Percentiles rank a stretch among this genome's conserved stretches.
These are phyloP conservation scores for Cryptosporidium muris DNA, from an alignment of 169 alveolate genomes.

Conservation along the genomic window DNA sequence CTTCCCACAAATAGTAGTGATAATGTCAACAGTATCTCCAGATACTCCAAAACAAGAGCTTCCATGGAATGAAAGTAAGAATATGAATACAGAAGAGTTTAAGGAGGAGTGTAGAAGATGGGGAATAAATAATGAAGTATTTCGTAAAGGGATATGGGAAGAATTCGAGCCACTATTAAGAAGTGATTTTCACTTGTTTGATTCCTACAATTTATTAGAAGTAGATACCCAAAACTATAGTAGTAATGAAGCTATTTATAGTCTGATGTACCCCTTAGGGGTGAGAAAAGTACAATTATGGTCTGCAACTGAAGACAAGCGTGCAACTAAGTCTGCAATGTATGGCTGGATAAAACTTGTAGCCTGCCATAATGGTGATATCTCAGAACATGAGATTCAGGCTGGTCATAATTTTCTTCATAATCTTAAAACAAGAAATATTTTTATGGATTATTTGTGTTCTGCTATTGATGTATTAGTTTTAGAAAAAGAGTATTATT, in stretches of 20 bases:
- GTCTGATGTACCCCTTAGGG: constrained; percentile 31
- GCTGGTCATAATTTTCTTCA: constrained; percentile 51
- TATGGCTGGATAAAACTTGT: constrained; percentile 28
- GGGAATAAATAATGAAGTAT: constrained; percentile 60
- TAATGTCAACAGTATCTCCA: constrained; percentile 62
- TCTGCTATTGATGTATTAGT: constrained; percentile 18
- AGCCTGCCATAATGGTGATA: neutral
- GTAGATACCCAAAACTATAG: constrained; percentile 11
- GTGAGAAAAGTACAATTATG: constrained; percentile 41
- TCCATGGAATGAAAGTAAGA: constrained; percentile 60
- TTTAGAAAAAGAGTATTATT: constrained; percentile 37
- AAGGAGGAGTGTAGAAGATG: constrained; percentile 58
- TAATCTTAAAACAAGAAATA: constrained; percentile 36
- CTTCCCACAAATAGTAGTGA: constrained; percentile 41
- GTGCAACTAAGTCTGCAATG: constrained; percentile 13
- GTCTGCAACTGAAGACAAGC: constrained; percentile 35
- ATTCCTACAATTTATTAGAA: constrained; percentile 6
- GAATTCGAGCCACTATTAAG: constrained; percentile 45
- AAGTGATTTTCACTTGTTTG: constrained; percentile 48
- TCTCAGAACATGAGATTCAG: constrained; percentile 9
- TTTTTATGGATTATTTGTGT: constrained; percentile 35
- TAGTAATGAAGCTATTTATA: neutral
- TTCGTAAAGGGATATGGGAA: constrained; percentile 48
- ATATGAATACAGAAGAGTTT: constrained; percentile 27
- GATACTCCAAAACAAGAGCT: constrained; percentile 9